These are phyloP conservation scores for Infundibulicybe gibba DNA, from an alignment of 768 basidiomycete genomes.

Conservation along the genomic window DNA sequence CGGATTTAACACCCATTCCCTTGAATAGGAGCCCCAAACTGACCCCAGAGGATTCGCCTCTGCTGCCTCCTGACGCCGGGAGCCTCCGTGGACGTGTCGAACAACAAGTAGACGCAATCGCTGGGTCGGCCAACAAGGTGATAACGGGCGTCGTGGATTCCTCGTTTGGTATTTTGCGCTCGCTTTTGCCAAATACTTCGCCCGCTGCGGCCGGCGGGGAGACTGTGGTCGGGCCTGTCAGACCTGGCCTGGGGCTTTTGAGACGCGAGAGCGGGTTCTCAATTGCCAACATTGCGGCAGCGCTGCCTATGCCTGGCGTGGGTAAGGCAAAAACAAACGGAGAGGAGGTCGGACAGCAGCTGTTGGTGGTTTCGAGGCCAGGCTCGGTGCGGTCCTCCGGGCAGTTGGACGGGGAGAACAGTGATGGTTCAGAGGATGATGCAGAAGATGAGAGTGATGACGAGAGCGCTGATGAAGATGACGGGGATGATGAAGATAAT, in stretches of 20 bases:
- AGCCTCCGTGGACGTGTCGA: constrained; percentile 70
- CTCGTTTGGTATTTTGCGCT: constrained; percentile 82
- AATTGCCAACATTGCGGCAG: constrained; percentile 65
- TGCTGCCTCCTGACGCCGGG: constrained; percentile 42
- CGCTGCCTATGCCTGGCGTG: constrained; percentile 53
- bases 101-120: constrained; percentile 75
- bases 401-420: constrained; percentile 28
- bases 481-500: constrained; percentile 38
- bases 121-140: constrained; percentile 81
- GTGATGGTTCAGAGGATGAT: constrained; percentile 19
- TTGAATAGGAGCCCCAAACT: constrained; percentile 55
- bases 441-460: constrained; percentile 24
- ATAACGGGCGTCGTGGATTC: constrained; percentile 88
- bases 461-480: constrained; percentile 35
- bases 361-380: constrained; percentile 43
- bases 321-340: constrained; percentile 17
- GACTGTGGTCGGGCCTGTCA: constrained; percentile 33
- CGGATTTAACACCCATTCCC: constrained; percentile 80
- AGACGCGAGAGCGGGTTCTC: constrained; percentile 79
- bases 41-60: constrained; percentile 41
- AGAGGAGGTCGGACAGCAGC: constrained; percentile 43
- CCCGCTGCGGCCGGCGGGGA: constrained; percentile 18
- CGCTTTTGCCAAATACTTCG: constrained; percentile 55
- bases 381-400: constrained; percentile 26
- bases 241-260: constrained; percentile 63